A percentile compares a stretch with the other conserved stretches of the same genome.
Conservation (phyloP, 257 asterid species). For the Gynochthodes officinalis region DNA sequence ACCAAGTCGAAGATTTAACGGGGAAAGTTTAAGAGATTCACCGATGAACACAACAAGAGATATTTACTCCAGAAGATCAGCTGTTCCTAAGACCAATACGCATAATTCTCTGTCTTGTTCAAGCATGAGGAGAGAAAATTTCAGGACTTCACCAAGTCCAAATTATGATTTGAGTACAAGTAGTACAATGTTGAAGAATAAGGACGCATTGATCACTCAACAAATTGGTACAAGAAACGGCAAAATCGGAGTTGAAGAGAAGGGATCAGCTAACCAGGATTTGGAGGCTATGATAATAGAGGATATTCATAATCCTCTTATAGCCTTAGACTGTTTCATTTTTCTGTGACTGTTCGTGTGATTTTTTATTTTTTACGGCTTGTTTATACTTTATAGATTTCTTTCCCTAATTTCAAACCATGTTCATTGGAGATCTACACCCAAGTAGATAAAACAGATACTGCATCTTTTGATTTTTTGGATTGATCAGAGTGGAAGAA, state of each 20-base stretch:
- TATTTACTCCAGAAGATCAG: conserved; percentile 19
- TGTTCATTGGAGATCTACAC: conserved; percentile 6
- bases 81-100: conserved; percentile 25
- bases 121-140: conserved; percentile 33
- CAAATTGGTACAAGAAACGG: conserved; percentile 34
- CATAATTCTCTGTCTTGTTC: conserved; percentile 21
- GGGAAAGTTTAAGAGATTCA: conserved; percentile 31
- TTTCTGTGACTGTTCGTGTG: conserved; percentile 35
- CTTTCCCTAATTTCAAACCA: neutral
- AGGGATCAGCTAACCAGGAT: conserved; percentile 18
- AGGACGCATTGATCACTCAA: conserved; percentile 15
- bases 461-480: neutral
- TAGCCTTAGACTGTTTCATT: conserved; percentile 84
- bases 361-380: neutral
- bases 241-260: conserved; percentile 27
- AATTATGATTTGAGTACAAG: conserved; percentile 14
- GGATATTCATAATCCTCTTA: conserved; percentile 64
- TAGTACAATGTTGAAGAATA: conserved; percentile 11
- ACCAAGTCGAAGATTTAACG: conserved; percentile 52
- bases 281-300: conserved; percentile 48
- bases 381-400: neutral
- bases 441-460: neutral
- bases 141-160: conserved; percentile 36
- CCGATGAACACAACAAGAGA: conserved; percentile 18
- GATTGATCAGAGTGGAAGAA: neutral